Evolutionary conservation across 1,284 basidiomycete species (phyloP).

Genomic region (Fomitopsis schrenkii): DNA sequence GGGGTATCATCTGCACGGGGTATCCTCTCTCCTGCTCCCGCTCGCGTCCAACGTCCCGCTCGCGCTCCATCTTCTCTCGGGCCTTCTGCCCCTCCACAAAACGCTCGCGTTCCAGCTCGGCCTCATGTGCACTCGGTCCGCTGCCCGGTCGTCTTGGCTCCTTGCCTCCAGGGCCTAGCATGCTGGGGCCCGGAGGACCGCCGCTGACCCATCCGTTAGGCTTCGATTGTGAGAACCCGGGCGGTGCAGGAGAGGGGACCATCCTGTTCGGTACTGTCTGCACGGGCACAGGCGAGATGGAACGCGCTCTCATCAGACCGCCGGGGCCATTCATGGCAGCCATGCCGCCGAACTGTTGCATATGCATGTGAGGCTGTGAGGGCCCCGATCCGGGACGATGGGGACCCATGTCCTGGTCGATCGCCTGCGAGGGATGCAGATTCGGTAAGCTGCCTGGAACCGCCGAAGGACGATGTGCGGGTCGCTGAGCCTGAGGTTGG

Average conservation of each 20-base stretch:
- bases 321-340: conserved; percentile 14
- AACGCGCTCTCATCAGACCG: conserved; percentile 22
- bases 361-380: conserved; percentile 14
- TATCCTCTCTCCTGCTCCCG: conserved; percentile 20
- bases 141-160: conserved; percentile 22
- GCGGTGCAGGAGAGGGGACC: conserved; percentile 15
- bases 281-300: conserved; percentile 27
- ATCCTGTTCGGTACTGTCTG: conserved; percentile 13
- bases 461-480: conserved; percentile 25
- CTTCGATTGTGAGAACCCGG: conserved; percentile 16
- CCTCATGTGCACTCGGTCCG: conserved; percentile 22
- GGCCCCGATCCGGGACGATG: conserved; percentile 19
- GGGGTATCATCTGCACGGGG: conserved; percentile 16
- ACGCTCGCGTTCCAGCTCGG: conserved; percentile 26
- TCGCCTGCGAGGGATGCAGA: conserved; percentile 17
- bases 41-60: conserved; percentile 21
- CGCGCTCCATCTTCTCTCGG: conserved; percentile 29
- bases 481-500: conserved; percentile 17
- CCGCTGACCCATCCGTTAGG: conserved; percentile 18
- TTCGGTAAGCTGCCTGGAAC: conserved; percentile 19
- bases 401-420: conserved; percentile 22
- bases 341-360: conserved; percentile 15
- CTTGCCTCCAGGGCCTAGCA: conserved; percentile 8
- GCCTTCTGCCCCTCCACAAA: conserved; percentile 22
- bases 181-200: conserved; percentile 2